These are phyloP conservation scores for Hypomontagnella monticulosa DNA, from an alignment of 495 filamentous ascomycete genomes.

Conservation along the genomic window DNA sequence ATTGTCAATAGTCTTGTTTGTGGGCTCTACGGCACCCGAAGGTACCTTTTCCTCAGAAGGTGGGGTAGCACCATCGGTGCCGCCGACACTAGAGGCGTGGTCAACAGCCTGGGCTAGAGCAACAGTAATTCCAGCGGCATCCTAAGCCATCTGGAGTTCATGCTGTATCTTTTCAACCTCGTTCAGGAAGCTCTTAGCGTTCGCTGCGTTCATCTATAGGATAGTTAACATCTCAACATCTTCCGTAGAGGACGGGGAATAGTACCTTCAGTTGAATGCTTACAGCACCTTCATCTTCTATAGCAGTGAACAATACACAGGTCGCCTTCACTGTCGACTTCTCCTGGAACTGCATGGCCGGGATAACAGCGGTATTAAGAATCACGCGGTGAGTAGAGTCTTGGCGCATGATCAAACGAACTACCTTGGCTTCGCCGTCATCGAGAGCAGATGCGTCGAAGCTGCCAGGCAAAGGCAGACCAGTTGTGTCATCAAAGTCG, in stretches of 20 bases:
- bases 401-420: constrained; percentile 86
- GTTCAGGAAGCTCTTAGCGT: constrained; percentile 54
- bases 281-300: constrained; percentile 66
- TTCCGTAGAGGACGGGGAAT: constrained; percentile 12
- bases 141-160: constrained; percentile 47
- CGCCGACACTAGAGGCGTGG: neutral
- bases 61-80: no score
- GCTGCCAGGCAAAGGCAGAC: constrained; percentile 50
- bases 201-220: constrained; percentile 55
- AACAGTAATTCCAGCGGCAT: constrained; percentile 17
- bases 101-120: neutral
- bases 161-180: constrained; percentile 54
- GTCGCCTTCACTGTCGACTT: constrained; percentile 70
- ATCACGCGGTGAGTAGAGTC: constrained; percentile 87
- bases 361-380: constrained; percentile 80
- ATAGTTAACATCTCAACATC: constrained; percentile 11
- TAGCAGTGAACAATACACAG: constrained; percentile 61
- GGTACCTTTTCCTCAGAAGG: neutral
- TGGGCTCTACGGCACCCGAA: neutral
- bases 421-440: constrained; percentile 56
- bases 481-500: constrained; percentile 56
- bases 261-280: constrained; percentile 77
- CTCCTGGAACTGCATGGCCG: constrained; percentile 76
- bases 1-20: no score
- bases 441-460: constrained; percentile 62